Base-by-base conservation (phyloP, 805 yeast species). In the Yamadazyma phyllophila region DNA sequence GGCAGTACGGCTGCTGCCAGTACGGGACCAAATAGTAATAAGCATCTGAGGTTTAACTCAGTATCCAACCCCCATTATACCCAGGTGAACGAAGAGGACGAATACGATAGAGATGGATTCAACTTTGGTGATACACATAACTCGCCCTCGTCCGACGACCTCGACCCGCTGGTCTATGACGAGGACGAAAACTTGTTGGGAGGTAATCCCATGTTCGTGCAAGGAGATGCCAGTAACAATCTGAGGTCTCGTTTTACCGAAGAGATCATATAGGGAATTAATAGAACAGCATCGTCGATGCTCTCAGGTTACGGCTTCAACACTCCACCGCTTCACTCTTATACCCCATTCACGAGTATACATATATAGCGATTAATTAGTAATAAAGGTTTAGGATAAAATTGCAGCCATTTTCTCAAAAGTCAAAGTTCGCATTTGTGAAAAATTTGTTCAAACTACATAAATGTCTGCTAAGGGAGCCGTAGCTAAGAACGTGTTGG, bases 401-500 rank as follows among this genome's bases (percentile, higher is more conserved):
- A 4, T 29, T 11, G 31, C 31, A 29, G 31, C 31, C 31, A 29
- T 11, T 29, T 11, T 29, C 13, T 20, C 24, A 20, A 20, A 20
- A 20, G 6, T 20, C 24, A 20, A 20, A 20, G 6, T 26, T 37
- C 40, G 40, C 40, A 33, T 29, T 29, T 29, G 43, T 40, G 45
- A 47, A 44, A 47, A 47, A 33, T 47, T 29, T 11, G 13, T 11
- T 29, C 31, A 36, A 37, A 41, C 8, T 34, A 16, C 15, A 29
- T 35, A 27, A 12, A 51, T 48, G 55, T 51, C 52, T 41, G 44
- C 46, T 12, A 48, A 35, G 44, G 48, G 42, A 36, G 47, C 35
- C 17, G 12, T 36, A 10, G 48, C 74, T 15, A 86, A 82, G 63
- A 85, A 82, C 62, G 71, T 83, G 33, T 60, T 91, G 56, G 89